Conservation (phyloP, 2,329 filamentous ascomycete species). For the Emericellopsis atlantica region DNA sequence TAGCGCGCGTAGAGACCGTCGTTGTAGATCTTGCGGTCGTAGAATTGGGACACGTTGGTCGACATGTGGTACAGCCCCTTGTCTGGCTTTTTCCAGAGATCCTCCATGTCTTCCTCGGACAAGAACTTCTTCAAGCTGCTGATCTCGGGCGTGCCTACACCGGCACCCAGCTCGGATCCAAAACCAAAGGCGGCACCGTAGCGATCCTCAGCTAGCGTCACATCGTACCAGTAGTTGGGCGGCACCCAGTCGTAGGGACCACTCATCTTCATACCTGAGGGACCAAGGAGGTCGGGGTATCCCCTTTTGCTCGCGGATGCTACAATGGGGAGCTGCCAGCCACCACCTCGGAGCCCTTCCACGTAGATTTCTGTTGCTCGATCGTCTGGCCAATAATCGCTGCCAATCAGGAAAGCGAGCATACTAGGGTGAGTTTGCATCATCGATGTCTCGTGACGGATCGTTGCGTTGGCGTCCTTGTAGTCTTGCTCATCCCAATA, state of each 20-base stretch:
- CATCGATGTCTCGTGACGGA: constrained; percentile 47
- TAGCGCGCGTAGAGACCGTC: constrained; percentile 35
- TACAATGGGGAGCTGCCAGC: constrained; percentile 46
- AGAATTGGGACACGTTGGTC: constrained; percentile 39
- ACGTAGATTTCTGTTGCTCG: constrained; percentile 39
- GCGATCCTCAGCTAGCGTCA: constrained; percentile 19
- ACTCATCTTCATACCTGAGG: constrained; percentile 52
- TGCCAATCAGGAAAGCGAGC: constrained; percentile 45
- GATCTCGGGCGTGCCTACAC: constrained; percentile 48
- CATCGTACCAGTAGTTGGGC: constrained; percentile 50
- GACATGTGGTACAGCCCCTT: constrained; percentile 49
- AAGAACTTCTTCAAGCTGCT: constrained; percentile 41
- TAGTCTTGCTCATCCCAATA: constrained; percentile 43
- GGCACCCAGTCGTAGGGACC: constrained; percentile 56
- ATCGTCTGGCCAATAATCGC: constrained; percentile 51
- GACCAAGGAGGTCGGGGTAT: constrained; percentile 35
- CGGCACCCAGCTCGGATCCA: constrained; percentile 48
- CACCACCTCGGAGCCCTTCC: constrained; percentile 30
- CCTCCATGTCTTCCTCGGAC: constrained; percentile 31
- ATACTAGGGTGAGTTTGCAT: constrained; percentile 48
- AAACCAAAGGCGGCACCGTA: constrained; percentile 49
- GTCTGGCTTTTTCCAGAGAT: constrained; percentile 41
- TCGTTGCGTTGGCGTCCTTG: constrained; percentile 35
- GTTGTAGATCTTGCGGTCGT: constrained; percentile 45
- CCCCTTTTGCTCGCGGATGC: constrained; percentile 43